A percentile compares a stretch with the other conserved stretches of the same genome.
phyloP scores from a whole-genome alignment of 306 rosid species.

The Abrus pulchellus region DNA sequence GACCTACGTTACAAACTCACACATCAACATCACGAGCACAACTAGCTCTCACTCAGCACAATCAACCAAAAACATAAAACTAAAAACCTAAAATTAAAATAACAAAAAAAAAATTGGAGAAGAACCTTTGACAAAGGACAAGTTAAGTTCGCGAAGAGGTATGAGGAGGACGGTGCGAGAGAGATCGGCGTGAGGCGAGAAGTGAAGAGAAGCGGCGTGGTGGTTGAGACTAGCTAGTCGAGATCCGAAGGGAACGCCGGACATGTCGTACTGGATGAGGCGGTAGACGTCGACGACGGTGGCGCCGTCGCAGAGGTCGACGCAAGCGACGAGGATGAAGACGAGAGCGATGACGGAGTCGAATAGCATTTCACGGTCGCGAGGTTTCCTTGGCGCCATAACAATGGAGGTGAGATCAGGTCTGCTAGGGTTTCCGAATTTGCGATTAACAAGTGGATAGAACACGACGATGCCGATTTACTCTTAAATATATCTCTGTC shows the following conservation, averaged over 20 bases:
- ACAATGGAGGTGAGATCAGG: conserved; percentile 49
- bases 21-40: neutral
- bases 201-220: conserved; percentile 87
- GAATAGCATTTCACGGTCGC: conserved; percentile 63
- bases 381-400: conserved; percentile 61
- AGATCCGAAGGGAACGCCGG: conserved; percentile 93
- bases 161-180: conserved; percentile 90
- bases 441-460: conserved; percentile 7
- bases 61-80: neutral
- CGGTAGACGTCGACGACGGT: conserved; percentile 96
- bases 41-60: neutral
- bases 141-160: conserved; percentile 85
- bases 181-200: conserved; percentile 88
- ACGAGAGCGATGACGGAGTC: conserved; percentile 86
- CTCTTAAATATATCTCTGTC: conserved; percentile 5
- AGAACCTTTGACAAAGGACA: conserved; percentile 82
- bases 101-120: neutral
- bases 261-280: conserved; percentile 91
- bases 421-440: conserved; percentile 58
- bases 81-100: neutral
- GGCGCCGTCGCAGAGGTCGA: conserved; percentile 96
- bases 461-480: conserved; percentile 39
- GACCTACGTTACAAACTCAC: conserved; percentile 9
- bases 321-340: conserved; percentile 82
- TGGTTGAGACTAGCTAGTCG: conserved; percentile 92